Conservation (phyloP, 2,329 filamentous ascomycete genomes). For the Arthrobotrys conoides region DNA sequence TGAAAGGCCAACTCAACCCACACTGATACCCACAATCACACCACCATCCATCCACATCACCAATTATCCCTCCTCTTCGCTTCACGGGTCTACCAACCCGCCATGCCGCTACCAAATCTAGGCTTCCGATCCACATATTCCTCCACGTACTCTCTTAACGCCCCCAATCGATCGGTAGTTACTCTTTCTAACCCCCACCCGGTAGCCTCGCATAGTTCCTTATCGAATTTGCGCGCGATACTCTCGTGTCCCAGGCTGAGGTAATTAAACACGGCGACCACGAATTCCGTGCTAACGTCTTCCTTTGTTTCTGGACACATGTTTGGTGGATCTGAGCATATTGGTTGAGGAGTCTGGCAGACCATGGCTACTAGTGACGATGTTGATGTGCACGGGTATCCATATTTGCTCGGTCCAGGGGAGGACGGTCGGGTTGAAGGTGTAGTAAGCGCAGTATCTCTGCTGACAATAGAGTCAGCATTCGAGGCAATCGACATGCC, state of each 20-base stretch:
- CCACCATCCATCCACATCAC: constrained; percentile 25
- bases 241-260: constrained; percentile 63
- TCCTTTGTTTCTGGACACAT: constrained; percentile 42
- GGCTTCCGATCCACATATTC: constrained; percentile 63
- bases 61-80: background rate
- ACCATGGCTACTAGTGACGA: constrained; percentile 53
- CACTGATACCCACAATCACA: constrained; percentile 28
- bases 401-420: constrained; percentile 43
- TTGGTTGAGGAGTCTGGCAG: constrained; percentile 46
- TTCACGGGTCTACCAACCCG: constrained; percentile 35
- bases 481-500: constrained; percentile 58
- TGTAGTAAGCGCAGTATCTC: constrained; percentile 54
- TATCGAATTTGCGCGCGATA: constrained; percentile 63
- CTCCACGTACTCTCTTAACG: constrained; percentile 63
- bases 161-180: constrained; percentile 61
- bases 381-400: constrained; percentile 51
- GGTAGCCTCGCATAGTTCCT: constrained; percentile 62
- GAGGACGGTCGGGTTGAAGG: constrained; percentile 57
- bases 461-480: constrained; percentile 51
- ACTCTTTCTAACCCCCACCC: constrained; percentile 61
- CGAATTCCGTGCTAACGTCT: constrained; percentile 63
- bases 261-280: constrained; percentile 63
- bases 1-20: constrained; percentile 16
- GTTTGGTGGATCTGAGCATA: constrained; percentile 48
- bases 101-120: constrained; percentile 62